Conservation (phyloP, 371 early-diverging fungal species). For the Syncephalis plumigaleata region DNA sequence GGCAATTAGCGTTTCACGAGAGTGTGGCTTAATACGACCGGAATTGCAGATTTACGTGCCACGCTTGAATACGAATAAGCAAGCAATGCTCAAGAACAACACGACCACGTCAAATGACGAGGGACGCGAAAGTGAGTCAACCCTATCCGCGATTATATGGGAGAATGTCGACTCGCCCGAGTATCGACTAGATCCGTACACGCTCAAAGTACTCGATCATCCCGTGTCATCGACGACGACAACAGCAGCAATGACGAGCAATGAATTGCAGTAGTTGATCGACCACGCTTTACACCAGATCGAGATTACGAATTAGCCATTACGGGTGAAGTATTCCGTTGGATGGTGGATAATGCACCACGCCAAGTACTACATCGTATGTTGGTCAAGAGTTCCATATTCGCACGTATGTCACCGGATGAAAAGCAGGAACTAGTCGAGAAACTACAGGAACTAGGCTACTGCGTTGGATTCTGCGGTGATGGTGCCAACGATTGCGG, state of each 20-base stretch:
- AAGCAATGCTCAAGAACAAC: too few relatives aligned
- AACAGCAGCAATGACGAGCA: neutral
- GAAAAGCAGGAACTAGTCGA: constrained; percentile 93
- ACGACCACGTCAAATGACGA: too few relatives aligned
- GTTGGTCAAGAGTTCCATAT: constrained; percentile 83
- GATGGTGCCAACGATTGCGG: constrained; percentile 99
- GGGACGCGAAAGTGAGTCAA: too few relatives aligned
- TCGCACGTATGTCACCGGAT: constrained; percentile 98
- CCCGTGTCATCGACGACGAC: neutral
- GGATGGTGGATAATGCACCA: constrained; percentile 73
- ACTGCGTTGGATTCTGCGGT: constrained; percentile 95
- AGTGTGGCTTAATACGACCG: constrained; percentile 61
- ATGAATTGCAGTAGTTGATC: too few relatives aligned
- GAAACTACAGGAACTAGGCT: constrained; percentile 69
- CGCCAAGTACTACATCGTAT: constrained; percentile 45
- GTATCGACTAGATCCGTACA: constrained; percentile 31
- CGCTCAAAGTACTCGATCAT: constrained; percentile 27
- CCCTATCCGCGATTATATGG: constrained; percentile 27
- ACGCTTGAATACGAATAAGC: constrained; percentile 13
- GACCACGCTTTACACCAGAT: neutral
- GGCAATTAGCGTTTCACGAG: constrained; percentile 89
- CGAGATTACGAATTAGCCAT: constrained; percentile 62
- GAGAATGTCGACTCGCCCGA: constrained; percentile 44
- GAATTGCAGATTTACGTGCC: constrained; percentile 35
- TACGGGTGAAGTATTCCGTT: constrained; percentile 90